Evolutionary conservation across 1,284 basidiomycete genomes (phyloP), one percentile per base, ranked within the genome.

Genomic region (Rhodotorula glutinis): DNA sequence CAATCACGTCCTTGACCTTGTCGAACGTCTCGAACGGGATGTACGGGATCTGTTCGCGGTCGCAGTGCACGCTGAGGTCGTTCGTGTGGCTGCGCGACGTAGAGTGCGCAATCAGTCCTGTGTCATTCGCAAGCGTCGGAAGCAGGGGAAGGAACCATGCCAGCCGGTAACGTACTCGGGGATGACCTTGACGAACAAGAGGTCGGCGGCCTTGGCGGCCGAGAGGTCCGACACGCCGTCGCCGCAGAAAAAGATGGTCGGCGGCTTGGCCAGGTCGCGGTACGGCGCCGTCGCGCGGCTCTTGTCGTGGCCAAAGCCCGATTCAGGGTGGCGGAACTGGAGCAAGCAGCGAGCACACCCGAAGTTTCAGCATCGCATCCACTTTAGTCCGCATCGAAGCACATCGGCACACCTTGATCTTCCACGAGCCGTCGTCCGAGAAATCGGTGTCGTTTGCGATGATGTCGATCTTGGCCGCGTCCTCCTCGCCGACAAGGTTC

Each of bases 151-250:
- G 54, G 43, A 40, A 17, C 21, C n/a, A n/a, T n/a, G n/a, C n/a
- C n/a, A n/a, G n/a, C n/a, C n/a, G n/a, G n/a, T 9, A 1, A 56
- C 67, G 23, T 87, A 88, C 70, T 86, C 85, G 0, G 81, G 81
- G 75, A 90, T 90, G 74, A 81, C 77, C 80, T 96, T 96, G 70
- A 93, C 91, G 78, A 95, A 95, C 33, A 97, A 83, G 25, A 92
- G 81, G 79, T 96, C 91, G 27, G 93, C 91, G 74, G 93, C 90
- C 63, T 83, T 83, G 0, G 93, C 93, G 2, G 93, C 93, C 14
- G 89, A 91, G 79, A 96, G 85, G 79, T 95, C 92, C 13, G 46
- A 91, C 62, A 95, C 93, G 54, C 93, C 93, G 77, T 97, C 93
- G 1, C 93, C 93, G 73, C 94, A 93, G 85, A 95, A 96, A 80